Percentiles rank a stretch among this genome's conserved stretches.
Evolutionary conservation across 352 stramenopile genomes (phyloP).

Genomic region (Pythium graminicola): DNA sequence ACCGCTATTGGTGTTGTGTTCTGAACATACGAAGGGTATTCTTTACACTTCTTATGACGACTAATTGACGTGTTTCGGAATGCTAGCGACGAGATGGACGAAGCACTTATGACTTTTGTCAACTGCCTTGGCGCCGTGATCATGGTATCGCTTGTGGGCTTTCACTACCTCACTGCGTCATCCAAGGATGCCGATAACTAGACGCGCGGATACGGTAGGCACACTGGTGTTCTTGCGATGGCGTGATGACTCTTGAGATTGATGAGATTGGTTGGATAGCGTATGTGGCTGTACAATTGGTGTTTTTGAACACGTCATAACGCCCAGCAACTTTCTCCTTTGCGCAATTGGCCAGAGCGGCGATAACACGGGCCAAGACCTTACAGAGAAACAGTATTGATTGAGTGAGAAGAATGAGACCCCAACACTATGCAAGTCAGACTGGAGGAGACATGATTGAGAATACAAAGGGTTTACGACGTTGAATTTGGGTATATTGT

Average conservation of each 20-base stretch:
- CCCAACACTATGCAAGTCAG: too few species aligned
- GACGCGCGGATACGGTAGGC: neutral
- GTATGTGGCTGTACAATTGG: neutral
- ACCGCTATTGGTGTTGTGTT: too few species aligned
- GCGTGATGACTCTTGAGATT: too few species aligned
- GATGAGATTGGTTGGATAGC: neutral
- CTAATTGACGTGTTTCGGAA: too few species aligned
- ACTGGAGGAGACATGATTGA: too few species aligned
- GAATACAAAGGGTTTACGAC: too few species aligned
- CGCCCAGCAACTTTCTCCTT: neutral
- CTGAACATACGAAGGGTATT: neutral
- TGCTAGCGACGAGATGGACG: conserved; percentile 82
- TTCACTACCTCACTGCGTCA: conserved; percentile 83
- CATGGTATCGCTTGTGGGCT: conserved; percentile 84
- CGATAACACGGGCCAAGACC: neutral
- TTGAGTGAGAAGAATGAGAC: neutral
- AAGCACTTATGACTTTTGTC: conserved; percentile 83
- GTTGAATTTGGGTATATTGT: too few species aligned
- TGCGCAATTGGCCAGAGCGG: neutral
- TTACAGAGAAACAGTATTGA: neutral
- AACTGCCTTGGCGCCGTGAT: conserved; percentile 83
- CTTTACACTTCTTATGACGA: neutral
- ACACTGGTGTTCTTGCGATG: too few species aligned
- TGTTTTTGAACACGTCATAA: neutral
- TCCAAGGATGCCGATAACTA: conserved; percentile 80